phyloP scores from a whole-genome alignment of 352 stramenopile species.

The Pythium insidiosum region DNA sequence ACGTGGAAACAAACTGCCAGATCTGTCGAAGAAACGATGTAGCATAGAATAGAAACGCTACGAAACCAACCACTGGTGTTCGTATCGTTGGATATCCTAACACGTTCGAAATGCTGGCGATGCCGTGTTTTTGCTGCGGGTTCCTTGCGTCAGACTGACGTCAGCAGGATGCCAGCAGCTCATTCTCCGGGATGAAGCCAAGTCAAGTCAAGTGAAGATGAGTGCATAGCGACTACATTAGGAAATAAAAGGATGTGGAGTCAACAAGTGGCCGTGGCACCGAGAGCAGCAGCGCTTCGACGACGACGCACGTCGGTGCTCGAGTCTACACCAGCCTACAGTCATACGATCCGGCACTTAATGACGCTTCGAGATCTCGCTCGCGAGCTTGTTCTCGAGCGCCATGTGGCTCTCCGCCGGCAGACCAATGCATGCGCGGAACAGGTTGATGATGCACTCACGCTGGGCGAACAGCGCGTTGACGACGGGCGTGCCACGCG shows the following conservation, averaged over 20 bases:
- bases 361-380: constrained; percentile 62
- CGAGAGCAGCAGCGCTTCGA: background rate
- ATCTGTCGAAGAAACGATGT: no score
- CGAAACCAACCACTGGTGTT: no score
- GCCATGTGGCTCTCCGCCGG: constrained; percentile 98
- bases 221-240: background rate
- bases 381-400: constrained; percentile 93
- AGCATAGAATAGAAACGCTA: no score
- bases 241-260: background rate
- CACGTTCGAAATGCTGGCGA: no score
- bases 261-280: background rate
- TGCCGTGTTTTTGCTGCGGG: no score
- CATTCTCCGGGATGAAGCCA: no score
- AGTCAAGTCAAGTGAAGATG: background rate
- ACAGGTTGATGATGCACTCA: constrained; percentile 97
- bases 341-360: constrained; percentile 14
- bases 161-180: no score
- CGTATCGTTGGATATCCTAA: no score
- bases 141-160: no score
- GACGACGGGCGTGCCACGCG: constrained; percentile 96
- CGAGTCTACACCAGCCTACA: background rate
- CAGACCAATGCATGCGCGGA: constrained; percentile 96
- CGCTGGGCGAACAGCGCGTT: constrained; percentile 98
- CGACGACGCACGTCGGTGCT: background rate
- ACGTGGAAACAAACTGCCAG: no score